Evolutionary conservation across 306 rosid genomes (phyloP).

Genomic region (Pyrus bretschneideri): DNA sequence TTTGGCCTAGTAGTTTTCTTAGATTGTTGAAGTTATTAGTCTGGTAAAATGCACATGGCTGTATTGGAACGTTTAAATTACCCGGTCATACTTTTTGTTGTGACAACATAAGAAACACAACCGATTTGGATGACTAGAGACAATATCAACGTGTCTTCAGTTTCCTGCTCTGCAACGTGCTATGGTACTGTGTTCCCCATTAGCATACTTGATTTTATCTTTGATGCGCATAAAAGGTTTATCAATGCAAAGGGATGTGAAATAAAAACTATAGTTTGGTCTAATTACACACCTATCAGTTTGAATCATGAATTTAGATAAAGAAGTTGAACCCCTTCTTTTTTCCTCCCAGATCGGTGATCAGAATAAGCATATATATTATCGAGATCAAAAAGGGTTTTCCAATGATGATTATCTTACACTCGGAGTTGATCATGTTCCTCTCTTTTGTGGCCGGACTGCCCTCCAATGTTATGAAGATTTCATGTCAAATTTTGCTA

Average conservation of each 20-base stretch:
- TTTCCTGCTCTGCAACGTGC: neutral
- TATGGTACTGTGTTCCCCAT: neutral
- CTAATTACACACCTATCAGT: neutral
- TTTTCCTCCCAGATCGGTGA: constrained; percentile 25
- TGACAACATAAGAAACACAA: neutral
- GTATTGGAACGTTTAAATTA: neutral
- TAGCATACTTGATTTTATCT: neutral
- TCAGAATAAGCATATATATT: constrained; percentile 28
- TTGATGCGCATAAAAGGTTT: neutral
- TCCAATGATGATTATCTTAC: constrained; percentile 32
- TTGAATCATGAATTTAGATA: neutral
- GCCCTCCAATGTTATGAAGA: constrained; percentile 36
- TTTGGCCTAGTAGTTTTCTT: neutral
- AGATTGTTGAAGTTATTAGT: neutral
- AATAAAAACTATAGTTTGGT: neutral
- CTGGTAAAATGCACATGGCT: neutral
- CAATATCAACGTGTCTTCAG: neutral
- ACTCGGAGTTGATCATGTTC: constrained; percentile 32
- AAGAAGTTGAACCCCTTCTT: constrained; percentile 3
- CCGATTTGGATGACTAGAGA: neutral
- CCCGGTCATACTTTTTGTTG: neutral
- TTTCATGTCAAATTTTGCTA: constrained; percentile 20
- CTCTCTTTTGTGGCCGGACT: constrained; percentile 34
- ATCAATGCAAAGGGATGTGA: neutral
- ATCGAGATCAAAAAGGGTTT: constrained; percentile 30